Evolutionary conservation across 495 filamentous ascomycete genomes (phyloP).

Genomic region (Penicillium coprophilum): DNA sequence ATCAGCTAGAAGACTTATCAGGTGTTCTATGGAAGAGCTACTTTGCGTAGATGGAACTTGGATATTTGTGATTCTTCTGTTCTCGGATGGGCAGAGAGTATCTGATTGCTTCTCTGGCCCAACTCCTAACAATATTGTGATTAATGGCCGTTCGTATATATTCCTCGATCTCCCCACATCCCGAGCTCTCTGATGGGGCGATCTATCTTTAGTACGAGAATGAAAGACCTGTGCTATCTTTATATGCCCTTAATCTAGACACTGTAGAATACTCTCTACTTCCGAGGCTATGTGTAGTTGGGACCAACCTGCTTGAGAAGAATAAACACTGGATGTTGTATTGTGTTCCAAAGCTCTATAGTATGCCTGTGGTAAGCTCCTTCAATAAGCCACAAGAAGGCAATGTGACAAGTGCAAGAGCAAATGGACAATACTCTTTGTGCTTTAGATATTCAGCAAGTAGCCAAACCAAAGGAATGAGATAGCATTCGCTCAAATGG

Average conservation of each 20-base stretch:
- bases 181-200: background rate
- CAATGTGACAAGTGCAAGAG: no score
- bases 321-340: no score
- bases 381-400: no score
- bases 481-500: background rate
- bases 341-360: no score
- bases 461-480: no score
- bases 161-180: background rate
- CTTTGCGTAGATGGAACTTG: constrained; percentile 64
- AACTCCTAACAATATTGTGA: background rate
- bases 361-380: no score
- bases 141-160: constrained; percentile 3
- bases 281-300: no score
- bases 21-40: constrained; percentile 99
- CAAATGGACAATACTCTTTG: no score
- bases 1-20: constrained; percentile 92
- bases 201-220: background rate
- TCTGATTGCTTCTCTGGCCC: background rate
- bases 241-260: no score
- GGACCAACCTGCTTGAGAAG: no score
- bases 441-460: no score
- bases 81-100: background rate
- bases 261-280: no score
- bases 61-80: background rate
- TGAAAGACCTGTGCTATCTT: background rate